A percentile compares a stretch with the other conserved stretches of the same genome.
These are phyloP conservation scores for Echites panduratus DNA, from an alignment of 257 asterid species.

Conservation along the genomic window DNA sequence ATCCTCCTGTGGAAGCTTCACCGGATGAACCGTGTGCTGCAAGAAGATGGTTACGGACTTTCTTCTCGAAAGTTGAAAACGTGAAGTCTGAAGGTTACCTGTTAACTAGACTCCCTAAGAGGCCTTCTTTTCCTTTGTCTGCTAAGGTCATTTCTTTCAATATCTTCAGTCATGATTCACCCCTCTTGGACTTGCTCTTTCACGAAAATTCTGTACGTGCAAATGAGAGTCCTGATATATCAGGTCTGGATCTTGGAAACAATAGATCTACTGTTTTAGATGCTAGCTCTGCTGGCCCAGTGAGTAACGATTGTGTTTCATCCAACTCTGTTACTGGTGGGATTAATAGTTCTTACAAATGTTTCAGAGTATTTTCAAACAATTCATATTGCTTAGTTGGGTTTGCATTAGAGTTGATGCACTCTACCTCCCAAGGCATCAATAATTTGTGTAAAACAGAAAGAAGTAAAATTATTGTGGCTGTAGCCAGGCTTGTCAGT, in stretches of 20 bases:
- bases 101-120: conserved; percentile 57
- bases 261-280: conserved; percentile 17
- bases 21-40: conserved; percentile 39
- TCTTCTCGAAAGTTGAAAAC: conserved; percentile 50
- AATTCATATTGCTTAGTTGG: conserved; percentile 67
- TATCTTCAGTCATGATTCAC: conserved; percentile 52
- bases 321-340: conserved; percentile 31
- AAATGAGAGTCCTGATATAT: conserved; percentile 26
- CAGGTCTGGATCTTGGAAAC: conserved; percentile 26
- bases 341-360: conserved; percentile 38
- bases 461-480: conserved; percentile 33
- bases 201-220: conserved; percentile 30
- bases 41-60: conserved; percentile 64
- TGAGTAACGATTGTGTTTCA: conserved; percentile 24
- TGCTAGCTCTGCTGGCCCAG: too few relatives aligned
- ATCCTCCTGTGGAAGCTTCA: conserved; percentile 21
- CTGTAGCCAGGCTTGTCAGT: conserved; percentile 54
- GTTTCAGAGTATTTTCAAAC: conserved; percentile 68
- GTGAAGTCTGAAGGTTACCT: conserved; percentile 43
- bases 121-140: conserved; percentile 40
- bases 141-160: conserved; percentile 59
- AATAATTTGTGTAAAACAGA: conserved; percentile 33
- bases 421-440: conserved; percentile 22
- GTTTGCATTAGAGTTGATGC: conserved; percentile 43
- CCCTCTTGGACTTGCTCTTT: conserved; percentile 46